Percentiles rank a stretch among this genome's conserved stretches.
Evolutionary conservation across 225 moss, liverwort and hornwort species (phyloP).

Genomic region (Anthoceros angustus): DNA sequence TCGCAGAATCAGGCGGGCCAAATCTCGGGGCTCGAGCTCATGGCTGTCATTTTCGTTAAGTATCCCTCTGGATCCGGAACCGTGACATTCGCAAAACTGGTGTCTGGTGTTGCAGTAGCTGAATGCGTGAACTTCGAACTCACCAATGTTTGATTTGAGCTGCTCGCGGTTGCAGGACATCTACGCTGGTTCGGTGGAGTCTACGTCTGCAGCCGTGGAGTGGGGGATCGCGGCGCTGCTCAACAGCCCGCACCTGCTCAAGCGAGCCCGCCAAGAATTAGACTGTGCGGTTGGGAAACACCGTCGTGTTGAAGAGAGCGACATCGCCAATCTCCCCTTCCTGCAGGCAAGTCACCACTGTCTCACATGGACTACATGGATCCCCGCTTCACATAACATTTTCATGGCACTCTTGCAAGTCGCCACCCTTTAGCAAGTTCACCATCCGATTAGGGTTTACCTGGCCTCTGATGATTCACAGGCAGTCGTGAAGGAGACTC

Average conservation of each 20-base stretch:
- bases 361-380: background rate
- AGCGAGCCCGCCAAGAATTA: background rate
- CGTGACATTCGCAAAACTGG: background rate
- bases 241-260: background rate
- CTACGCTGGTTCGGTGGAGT: background rate
- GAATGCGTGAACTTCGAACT: background rate
- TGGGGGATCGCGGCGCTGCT: constrained; percentile 1
- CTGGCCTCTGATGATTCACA: background rate
- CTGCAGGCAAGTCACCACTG: background rate
- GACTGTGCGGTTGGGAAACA: background rate
- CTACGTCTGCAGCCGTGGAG: background rate
- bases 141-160: background rate
- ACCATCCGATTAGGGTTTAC: background rate
- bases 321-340: constrained; percentile 1
- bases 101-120: background rate
- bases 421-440: background rate
- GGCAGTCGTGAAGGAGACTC: background rate
- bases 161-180: constrained; percentile 1
- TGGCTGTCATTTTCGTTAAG: background rate
- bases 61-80: background rate
- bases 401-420: background rate
- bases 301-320: constrained; percentile 1
- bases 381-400: too few species aligned
- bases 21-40: background rate
- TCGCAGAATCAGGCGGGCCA: background rate